Evolutionary conservation across 352 stramenopile genomes (phyloP), one percentile per base, ranked within the genome.

Genomic region (Pythium diclinum): DNA sequence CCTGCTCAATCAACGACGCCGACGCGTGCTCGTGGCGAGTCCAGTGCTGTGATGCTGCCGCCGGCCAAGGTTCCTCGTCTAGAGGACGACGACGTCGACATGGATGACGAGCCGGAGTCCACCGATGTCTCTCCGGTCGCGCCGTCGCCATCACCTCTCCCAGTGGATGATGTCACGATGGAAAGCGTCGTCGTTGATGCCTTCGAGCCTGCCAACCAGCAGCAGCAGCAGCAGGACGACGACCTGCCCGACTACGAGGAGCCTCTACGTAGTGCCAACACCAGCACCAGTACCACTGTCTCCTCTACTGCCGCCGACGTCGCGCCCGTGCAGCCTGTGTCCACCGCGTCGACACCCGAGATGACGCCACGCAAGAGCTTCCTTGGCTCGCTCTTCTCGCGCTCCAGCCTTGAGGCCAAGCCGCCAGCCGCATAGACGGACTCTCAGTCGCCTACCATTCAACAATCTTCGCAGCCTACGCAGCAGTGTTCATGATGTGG

Each of bases 341-440:
- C 36, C 4, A 11, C 34, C 1, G 16, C 59, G 9, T 34, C 42
- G 10, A 14, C 58, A 1, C 16, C 38, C 13, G 52, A 58, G 36
- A 49, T 44, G 32, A 59, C 51, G 21, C 64, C 65, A 5, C 57
- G 58, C 25, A 68, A 73, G 61, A 67, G 56, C 51, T 69, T 73
- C 46, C 56, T 73, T n/a, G 66, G 53, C 21, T 56, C 54, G 8
- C 56, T 73, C 40, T 73, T 71, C 38, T 71, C 65, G 17, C 65
- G 65, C 59, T 38, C 65, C 13, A 71, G 59, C 44, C 46, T 66
- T 42, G 65, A 71, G 42, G 48, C 59, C 34, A 71, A 71, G 59
- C 47, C 63, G 3, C 23, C 63, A 8, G 38, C 57, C 21, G 63
- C 63, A 30, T 69, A 64, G n/a, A 51, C 44, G 14, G 33, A 28